Conservation (phyloP, 306 rosid genomes). For the Castanospermum australe region DNA sequence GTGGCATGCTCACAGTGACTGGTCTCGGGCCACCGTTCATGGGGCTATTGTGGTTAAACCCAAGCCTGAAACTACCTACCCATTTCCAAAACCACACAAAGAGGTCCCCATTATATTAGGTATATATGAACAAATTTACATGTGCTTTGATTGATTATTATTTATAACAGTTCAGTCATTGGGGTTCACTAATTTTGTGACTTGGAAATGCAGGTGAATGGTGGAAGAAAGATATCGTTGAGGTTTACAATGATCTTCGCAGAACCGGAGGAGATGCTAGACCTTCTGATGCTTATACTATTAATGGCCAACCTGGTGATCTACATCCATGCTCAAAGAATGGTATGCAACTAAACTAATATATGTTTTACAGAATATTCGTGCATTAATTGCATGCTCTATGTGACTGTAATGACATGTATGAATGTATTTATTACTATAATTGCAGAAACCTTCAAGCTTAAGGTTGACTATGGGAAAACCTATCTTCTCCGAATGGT, state of each 20-base stretch:
- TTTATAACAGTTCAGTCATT: neutral
- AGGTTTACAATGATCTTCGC: conserved; percentile 6
- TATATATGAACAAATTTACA: neutral
- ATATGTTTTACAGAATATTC: neutral
- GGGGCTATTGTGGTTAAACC: conserved; percentile 59
- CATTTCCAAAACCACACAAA: conserved; percentile 53
- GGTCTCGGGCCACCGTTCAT: conserved; percentile 58
- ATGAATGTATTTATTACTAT: neutral
- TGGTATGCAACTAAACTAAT: conserved; percentile 24
- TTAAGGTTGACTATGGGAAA: conserved; percentile 39
- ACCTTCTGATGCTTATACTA: conserved; percentile 55
- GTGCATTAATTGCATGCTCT: neutral
- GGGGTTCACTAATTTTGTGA: neutral
- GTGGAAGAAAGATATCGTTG: conserved; percentile 29
- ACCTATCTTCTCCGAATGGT: conserved; percentile 53
- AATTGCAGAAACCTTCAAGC: conserved; percentile 47
- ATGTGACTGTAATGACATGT: neutral
- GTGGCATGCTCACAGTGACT: conserved; percentile 73
- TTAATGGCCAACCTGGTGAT: conserved; percentile 75
- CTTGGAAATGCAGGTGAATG: conserved; percentile 31
- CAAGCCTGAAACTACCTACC: conserved; percentile 39
- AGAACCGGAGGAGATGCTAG: conserved; percentile 20
- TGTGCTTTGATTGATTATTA: neutral
- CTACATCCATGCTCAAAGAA: conserved; percentile 51
- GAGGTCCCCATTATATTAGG: conserved; percentile 57